A percentile compares a stretch with the other conserved stretches of the same genome.
phyloP scores from a whole-genome alignment of 1,139 yeast genomes.

The Sugiyamaella castrensis region DNA sequence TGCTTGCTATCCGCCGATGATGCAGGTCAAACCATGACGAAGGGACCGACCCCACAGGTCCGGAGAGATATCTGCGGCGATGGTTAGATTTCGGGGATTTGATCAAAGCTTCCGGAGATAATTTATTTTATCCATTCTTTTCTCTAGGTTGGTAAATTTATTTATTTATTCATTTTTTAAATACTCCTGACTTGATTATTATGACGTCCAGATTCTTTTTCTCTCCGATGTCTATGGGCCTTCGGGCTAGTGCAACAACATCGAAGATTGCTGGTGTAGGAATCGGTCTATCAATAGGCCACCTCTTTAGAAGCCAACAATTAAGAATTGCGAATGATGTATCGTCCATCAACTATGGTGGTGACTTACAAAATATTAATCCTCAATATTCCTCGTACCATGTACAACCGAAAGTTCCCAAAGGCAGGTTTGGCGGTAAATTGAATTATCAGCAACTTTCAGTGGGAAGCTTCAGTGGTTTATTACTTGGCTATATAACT shows the following conservation, averaged over 20 bases:
- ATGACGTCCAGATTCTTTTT: slow-evolving; percentile 10
- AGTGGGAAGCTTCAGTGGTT: slow-evolving; percentile 65
- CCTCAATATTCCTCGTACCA: neutral
- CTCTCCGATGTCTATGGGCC: slow-evolving; percentile 9
- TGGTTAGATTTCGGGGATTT: no score
- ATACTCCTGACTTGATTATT: neutral
- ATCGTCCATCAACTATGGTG: neutral
- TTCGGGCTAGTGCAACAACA: slow-evolving; percentile 2
- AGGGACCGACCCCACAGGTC: no score
- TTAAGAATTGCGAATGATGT: slow-evolving; percentile 11
- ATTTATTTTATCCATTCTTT: no score
- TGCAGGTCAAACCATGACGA: no score
- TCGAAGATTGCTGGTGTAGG: slow-evolving; percentile 9
- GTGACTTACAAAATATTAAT: neutral
- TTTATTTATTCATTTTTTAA: neutral
- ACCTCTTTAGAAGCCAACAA: neutral
- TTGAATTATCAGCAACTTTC: slow-evolving; percentile 65
- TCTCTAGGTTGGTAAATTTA: no score
- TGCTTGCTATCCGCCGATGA: no score
- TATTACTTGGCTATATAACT: slow-evolving; percentile 57
- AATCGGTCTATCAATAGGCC: slow-evolving; percentile 9
- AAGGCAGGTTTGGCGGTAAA: slow-evolving; percentile 39
- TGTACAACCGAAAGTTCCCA: neutral
- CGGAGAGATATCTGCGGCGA: no score
- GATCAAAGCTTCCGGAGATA: no score